Evolutionary conservation across 2,329 filamentous ascomycete genomes (phyloP), one percentile per base, ranked within the genome.

Genomic region (Colletotrichum viniferum): DNA sequence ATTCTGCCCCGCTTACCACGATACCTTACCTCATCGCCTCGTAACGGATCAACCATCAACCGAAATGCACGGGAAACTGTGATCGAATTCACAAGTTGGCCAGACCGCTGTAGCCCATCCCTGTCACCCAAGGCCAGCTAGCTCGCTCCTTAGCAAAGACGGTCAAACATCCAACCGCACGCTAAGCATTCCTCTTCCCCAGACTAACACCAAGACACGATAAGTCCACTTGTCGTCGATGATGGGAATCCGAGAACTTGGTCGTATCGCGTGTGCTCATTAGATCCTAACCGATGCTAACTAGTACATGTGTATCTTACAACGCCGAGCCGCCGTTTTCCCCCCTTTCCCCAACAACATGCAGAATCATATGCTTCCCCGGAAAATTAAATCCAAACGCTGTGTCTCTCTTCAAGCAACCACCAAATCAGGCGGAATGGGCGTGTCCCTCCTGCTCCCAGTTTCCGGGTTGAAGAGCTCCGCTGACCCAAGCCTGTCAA

Each of bases 361-460:
- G 61, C 62, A n/a, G 56, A 38, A 43, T 16, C 52, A 38, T 30
- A 52, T 34, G n/a, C 52, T 34, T n/a, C 28, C 16, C 48, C 55
- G 24, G 18, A 38, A 34, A 62, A 67, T 63, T 38, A 48, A 21
- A 65, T 62, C 12, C 38, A 36, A 14, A 38, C 6, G 10, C 16
- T 16, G 10, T n/a, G 12, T 36, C 24, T 24, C 10, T 24, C n/a
- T 18, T 77, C 65, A 77, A 10, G 38, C 38, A 24, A 74, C 70
- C 60, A 80, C 76, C 64, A 83, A 67, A 60, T 82, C 81, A 7
- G 82, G 80, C 2, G 83, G 83, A 30, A 84, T 81, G 8, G 84
- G 84, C 24, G 83, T 84, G 32, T 86, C 84, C 70, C 81, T 79
- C 71, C 82, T 78, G 30, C 71, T 80, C 26, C 81, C 81, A 21